Percentiles rank a stretch among this genome's conserved stretches.
phyloP scores from a whole-genome alignment of 2,329 filamentous ascomycete species.

The Ophiostoma sp. region DNA sequence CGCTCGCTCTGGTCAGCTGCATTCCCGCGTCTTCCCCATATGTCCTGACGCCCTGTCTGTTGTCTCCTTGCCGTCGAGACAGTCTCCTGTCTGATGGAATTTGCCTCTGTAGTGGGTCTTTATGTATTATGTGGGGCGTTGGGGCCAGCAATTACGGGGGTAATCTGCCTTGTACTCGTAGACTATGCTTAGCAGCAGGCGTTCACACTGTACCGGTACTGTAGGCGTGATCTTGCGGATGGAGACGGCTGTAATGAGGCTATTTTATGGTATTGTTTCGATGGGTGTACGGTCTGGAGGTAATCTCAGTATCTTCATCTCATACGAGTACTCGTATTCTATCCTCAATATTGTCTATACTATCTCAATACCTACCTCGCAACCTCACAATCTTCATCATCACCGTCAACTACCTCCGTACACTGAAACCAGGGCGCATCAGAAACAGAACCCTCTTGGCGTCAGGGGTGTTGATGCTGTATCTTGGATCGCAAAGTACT shows the following conservation, averaged over 20 bases:
- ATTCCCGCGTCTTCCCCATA: too few species aligned
- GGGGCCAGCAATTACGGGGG: too few species aligned
- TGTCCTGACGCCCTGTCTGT: too few species aligned
- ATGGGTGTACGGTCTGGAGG: not conserved
- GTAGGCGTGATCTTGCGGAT: not conserved
- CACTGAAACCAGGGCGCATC: not conserved
- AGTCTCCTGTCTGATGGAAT: not conserved
- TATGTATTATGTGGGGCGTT: not conserved
- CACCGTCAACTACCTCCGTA: not conserved
- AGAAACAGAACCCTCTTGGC: slow-evolving; percentile 4
- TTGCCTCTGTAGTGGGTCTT: not conserved
- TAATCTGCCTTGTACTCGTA: not conserved
- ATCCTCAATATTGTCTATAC: not conserved
- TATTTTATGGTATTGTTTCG: not conserved
- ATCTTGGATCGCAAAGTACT: too few species aligned
- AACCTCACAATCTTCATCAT: not conserved
- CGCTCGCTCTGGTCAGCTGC: too few species aligned
- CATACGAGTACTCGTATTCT: not conserved
- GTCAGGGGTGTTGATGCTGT: not conserved
- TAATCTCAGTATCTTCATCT: not conserved
- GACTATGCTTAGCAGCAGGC: not conserved
- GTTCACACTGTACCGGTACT: not conserved
- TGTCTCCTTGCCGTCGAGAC: too few species aligned
- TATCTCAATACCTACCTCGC: not conserved
- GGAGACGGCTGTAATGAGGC: not conserved